These are phyloP conservation scores for Pythium phragmitis DNA, from an alignment of 352 stramenopile genomes.

Conservation along the genomic window DNA sequence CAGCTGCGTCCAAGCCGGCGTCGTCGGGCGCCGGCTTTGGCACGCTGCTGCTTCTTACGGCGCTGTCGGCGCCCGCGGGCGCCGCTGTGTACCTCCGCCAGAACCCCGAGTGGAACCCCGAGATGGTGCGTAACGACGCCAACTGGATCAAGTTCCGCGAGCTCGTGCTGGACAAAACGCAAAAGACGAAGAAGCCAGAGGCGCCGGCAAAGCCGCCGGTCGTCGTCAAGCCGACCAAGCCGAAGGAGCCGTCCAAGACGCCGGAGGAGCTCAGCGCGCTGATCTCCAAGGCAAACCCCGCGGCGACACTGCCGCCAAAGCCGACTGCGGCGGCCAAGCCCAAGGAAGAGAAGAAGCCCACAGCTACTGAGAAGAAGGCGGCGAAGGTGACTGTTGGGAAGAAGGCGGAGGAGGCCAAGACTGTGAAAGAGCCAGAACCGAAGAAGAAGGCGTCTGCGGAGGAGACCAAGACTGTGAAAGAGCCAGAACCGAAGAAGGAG, in stretches of 20 bases:
- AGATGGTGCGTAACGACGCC: constrained; percentile 50
- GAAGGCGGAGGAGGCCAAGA: constrained; percentile 26
- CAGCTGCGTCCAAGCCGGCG: constrained; percentile 31
- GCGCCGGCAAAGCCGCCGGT: background rate
- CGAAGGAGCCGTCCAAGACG: constrained; percentile 31
- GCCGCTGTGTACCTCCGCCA: constrained; percentile 69
- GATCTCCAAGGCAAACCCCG: constrained; percentile 43
- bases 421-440: constrained; percentile 7
- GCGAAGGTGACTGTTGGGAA: constrained; percentile 2
- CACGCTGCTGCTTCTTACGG: constrained; percentile 46
- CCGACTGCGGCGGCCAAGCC: constrained; percentile 9
- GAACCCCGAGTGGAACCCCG: constrained; percentile 80
- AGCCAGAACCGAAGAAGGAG: background rate
- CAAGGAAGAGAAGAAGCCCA: constrained; percentile 21
- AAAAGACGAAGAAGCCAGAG: constrained; percentile 11
- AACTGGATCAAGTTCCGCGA: constrained; percentile 78
- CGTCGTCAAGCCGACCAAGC: constrained; percentile 17
- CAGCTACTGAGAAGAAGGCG: constrained; percentile 5
- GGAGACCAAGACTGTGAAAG: constrained; percentile 19
- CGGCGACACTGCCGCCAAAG: constrained; percentile 22
- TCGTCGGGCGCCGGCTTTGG: constrained; percentile 33
- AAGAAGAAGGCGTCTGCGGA: constrained; percentile 21
- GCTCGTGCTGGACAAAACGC: constrained; percentile 51
- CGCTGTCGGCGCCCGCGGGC: constrained; percentile 49
- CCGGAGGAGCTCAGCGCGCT: constrained; percentile 48